These are phyloP conservation scores for Scheffersomyces cryptocercus DNA, from an alignment of 1,139 yeast genomes.

Conservation along the genomic window DNA sequence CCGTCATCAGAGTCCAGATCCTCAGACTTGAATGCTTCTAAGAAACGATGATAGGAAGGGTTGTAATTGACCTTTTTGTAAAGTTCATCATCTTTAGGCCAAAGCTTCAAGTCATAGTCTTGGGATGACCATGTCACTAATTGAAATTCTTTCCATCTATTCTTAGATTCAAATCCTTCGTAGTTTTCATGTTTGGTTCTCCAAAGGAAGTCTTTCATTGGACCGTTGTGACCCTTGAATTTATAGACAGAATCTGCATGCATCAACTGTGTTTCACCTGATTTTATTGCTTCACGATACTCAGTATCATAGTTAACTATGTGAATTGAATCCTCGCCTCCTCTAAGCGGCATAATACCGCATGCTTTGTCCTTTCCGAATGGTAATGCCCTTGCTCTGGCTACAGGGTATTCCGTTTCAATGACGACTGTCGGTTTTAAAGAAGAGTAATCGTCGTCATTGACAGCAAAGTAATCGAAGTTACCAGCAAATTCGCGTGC, in stretches of 20 bases:
- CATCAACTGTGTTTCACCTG: conserved; percentile 30
- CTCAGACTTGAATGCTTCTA: conserved; percentile 20
- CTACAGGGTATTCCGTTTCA: conserved; percentile 77
- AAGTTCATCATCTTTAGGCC: conserved; percentile 69
- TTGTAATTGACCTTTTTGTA: conserved; percentile 62
- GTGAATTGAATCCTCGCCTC: conserved; percentile 77
- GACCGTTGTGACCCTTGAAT: conserved; percentile 81
- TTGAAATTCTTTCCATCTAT: conserved; percentile 80
- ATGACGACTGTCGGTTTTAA: conserved; percentile 59
- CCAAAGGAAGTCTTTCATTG: conserved; percentile 89
- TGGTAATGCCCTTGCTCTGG: conserved; percentile 85
- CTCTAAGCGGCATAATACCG: conserved; percentile 87
- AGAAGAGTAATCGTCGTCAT: conserved; percentile 8
- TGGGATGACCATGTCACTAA: conserved; percentile 87
- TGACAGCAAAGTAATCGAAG: conserved; percentile 26
- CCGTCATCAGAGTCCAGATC: conserved; percentile 20
- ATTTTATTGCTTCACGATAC: conserved; percentile 35
- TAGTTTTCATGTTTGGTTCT: conserved; percentile 53
- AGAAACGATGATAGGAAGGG: conserved; percentile 34
- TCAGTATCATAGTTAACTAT: conserved; percentile 58
- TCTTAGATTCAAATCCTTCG: conserved; percentile 39
- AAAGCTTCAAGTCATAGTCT: conserved; percentile 78
- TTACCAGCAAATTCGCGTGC: conserved; percentile 16
- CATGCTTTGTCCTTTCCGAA: conserved; percentile 79
- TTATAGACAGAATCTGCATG: conserved; percentile 50